Evolutionary conservation across 768 basidiomycete species (phyloP), one percentile per base, ranked within the genome.

Genomic region (Russula ochroleuca): DNA sequence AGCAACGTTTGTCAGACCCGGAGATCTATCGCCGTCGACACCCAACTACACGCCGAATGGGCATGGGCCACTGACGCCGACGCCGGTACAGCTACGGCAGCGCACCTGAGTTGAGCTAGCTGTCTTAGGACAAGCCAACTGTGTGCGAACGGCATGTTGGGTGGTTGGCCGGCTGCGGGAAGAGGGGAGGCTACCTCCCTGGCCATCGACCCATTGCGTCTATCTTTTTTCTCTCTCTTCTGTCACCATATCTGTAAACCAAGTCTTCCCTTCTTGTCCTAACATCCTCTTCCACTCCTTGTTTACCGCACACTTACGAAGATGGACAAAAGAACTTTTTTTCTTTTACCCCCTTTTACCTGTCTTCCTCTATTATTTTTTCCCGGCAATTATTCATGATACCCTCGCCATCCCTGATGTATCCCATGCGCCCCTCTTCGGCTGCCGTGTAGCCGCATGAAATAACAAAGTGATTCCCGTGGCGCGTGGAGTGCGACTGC

Each of bases 361-460:
- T 17, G 40, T 57, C 13, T 47, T 2, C 4, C 37, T 33, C 25
- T 28, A 28, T 28, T n/a, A 28, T 49, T 47, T 21, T 28, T 35
- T 53, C 55, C 61, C 59, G 66, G 65, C 65, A 68, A 68, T 67
- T 63, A 63, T 63, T 57, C 38, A 68, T 50, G 61, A 68, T 68
- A 68, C 67, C 67, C 67, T 67, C 65, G 53, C 66, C 62, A 65
- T 60, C 47, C 63, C 58, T 40, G 53, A 60, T 64, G 66, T 67
- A 67, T 64, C 63, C 57, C 57, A 43, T 33, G 48, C 62, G 56
- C 62, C 55, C 47, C 28, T 41, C 57, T 57, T 14, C 56, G 65
- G 65, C 57, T 64, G 61, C 50, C 58, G 58, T 56, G 66, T 65
- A 67, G 62, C 58, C 62, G 57, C 57, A 55, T 67, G 63, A 61